These are phyloP conservation scores for Phytopythium ostracodes DNA, from an alignment of 352 stramenopile genomes.

Conservation along the genomic window DNA sequence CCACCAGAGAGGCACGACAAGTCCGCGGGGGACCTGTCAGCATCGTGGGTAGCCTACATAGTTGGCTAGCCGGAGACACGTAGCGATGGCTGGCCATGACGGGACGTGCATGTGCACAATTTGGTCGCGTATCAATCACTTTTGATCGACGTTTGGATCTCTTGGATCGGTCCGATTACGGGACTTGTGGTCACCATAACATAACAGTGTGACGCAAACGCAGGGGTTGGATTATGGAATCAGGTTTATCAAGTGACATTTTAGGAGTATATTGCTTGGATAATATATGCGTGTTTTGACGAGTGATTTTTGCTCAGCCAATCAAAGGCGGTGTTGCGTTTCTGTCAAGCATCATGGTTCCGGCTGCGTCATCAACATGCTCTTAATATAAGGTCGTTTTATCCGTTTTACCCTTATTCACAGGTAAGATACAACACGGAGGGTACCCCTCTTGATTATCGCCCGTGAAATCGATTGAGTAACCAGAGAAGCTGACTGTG, in stretches of 20 bases:
- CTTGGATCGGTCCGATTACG: too few species aligned
- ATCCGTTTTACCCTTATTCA: not conserved
- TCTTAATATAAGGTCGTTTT: slow-evolving; percentile 10
- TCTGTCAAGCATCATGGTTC: slow-evolving; percentile 15
- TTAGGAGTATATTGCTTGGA: not conserved
- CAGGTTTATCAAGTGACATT: not conserved
- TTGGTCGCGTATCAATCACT: too few species aligned
- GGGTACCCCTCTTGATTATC: not conserved
- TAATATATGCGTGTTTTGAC: not conserved
- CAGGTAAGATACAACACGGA: not conserved
- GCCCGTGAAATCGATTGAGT: not conserved
- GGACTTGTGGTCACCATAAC: too few species aligned
- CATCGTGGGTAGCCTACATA: too few species aligned
- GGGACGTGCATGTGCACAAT: too few species aligned
- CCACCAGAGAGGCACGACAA: too few species aligned
- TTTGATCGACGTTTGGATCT: too few species aligned
- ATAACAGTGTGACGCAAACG: not conserved
- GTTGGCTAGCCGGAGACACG: too few species aligned
- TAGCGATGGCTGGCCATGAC: too few species aligned
- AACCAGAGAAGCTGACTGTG: not conserved
- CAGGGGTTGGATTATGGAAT: not conserved
- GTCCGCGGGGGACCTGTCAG: too few species aligned
- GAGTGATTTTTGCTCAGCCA: not conserved
- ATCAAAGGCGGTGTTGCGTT: not conserved
- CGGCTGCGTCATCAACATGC: slow-evolving; percentile 21